These are phyloP conservation scores for Pseudomassariella vexata DNA, from an alignment of 2,329 filamentous ascomycete species.

Conservation along the genomic window DNA sequence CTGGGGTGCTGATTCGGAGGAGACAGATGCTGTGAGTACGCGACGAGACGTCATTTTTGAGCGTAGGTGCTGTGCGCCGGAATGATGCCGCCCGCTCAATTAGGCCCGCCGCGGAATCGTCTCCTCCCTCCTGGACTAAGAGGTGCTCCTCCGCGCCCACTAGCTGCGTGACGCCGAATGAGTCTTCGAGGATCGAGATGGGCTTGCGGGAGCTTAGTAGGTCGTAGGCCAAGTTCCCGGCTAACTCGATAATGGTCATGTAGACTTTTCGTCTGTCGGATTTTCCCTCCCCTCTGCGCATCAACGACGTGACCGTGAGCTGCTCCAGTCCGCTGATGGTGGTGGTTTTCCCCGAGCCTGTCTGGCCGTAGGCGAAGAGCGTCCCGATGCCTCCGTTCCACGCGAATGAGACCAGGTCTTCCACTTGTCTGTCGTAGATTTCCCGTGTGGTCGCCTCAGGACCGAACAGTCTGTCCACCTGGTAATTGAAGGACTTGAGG, in stretches of 20 bases:
- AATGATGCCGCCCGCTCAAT: slow-evolving; percentile 33
- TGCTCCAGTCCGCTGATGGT: slow-evolving; percentile 36
- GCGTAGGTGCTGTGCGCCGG: slow-evolving; percentile 33
- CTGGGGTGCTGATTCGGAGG: slow-evolving; percentile 32
- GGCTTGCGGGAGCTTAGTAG: slow-evolving; percentile 34
- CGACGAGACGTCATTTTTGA: slow-evolving; percentile 41
- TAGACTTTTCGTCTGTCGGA: slow-evolving; percentile 27
- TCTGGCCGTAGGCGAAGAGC: slow-evolving; percentile 44
- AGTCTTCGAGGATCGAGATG: slow-evolving; percentile 39
- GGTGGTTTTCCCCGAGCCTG: slow-evolving; percentile 42
- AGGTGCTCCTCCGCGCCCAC: slow-evolving; percentile 34
- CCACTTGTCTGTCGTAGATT: slow-evolving; percentile 34
- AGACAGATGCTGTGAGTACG: slow-evolving; percentile 44
- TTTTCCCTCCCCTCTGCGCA: slow-evolving; percentile 20
- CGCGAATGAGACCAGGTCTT: slow-evolving; percentile 36
- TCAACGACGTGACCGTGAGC: slow-evolving; percentile 30
- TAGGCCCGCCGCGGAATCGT: slow-evolving; percentile 21
- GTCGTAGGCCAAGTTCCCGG: slow-evolving; percentile 29
- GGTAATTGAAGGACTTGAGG: slow-evolving; percentile 28
- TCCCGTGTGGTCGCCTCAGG: slow-evolving; percentile 27
- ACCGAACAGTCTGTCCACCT: slow-evolving; percentile 30
- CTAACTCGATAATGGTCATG: slow-evolving; percentile 33
- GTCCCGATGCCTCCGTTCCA: slow-evolving; percentile 41
- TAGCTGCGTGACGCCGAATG: slow-evolving; percentile 36
- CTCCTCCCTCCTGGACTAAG: slow-evolving; percentile 21